Evolutionary conservation across 208 protist species (phyloP), one percentile per base, ranked within the genome.

Genomic region (Crithidia expoeki): DNA sequence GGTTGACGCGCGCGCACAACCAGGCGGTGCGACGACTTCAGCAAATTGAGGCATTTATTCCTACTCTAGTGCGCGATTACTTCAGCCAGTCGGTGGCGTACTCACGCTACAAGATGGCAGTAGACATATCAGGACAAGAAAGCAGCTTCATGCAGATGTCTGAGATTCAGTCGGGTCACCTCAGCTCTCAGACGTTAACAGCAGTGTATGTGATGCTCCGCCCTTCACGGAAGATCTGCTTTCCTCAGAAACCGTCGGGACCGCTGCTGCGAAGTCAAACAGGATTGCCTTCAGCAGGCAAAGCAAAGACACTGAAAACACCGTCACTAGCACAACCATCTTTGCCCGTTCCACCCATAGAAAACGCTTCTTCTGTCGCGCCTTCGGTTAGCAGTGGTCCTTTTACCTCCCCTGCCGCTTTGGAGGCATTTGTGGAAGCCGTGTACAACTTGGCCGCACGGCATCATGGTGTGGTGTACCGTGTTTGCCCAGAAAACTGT

Each of bases 41-140:
- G 30, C 10, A 70, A 2, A 38, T 78, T n/a, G 65, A 78, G 46
- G 44, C 44, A 21, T 78, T 73, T 21, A n/a, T 78, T 0, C 72
- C 72, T 7, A 33, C 30, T 12, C 42, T 55, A 11, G 34, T 63
- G 4, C 65, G 61, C 10, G 16, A 51, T 19, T 50, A 23, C 46
- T 50, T 50, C 19, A 21, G 14, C 46, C 46, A 50, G 46, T 19
- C 7, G 4, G 27, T 67, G 51, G 19, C 25, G 19, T 56, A 69
- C 33, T 49, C 68, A 27, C 53, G 47, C 53, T 34, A 28, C 55
- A 53, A 40, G 11, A 46, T 21, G 17, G 52, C n/a, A n/a, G n/a
- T n/a, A n/a, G 46, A 70, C 70, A 12, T 57, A 64, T 4, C 30
- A 63, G 17, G 60, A 25, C 21, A 30, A 66, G 73, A 23, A 33